Conservation (phyloP, 176 grass and related monocot species). For the Zea mays region DNA sequence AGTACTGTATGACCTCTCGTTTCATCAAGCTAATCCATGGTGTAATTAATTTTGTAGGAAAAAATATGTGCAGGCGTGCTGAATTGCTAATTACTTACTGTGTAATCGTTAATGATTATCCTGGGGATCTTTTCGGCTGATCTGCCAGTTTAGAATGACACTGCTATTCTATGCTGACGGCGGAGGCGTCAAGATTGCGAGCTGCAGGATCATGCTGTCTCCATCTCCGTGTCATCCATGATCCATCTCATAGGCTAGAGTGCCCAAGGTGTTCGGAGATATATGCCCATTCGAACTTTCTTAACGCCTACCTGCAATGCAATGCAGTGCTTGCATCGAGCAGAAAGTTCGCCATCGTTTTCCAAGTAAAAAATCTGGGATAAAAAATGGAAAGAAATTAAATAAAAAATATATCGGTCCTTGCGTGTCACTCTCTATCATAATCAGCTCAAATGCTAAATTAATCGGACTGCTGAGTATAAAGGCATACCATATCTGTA, state of each 20-base stretch:
- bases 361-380: slow-evolving; percentile 4
- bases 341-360: slow-evolving; percentile 28
- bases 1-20: not conserved
- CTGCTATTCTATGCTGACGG: slow-evolving; percentile 9
- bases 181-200: not conserved
- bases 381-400: not conserved
- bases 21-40: not conserved
- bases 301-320: not conserved
- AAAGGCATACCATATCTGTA: not conserved
- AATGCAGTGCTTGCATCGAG: not conserved
- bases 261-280: not conserved
- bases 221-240: not conserved
- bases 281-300: slow-evolving; percentile 3
- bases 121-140: not conserved
- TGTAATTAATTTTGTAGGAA: not conserved
- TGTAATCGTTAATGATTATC: not conserved
- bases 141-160: not conserved
- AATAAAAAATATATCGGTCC: not conserved
- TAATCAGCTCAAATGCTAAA: slow-evolving; percentile 26
- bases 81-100: not conserved
- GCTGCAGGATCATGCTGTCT: not conserved
- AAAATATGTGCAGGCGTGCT: not conserved
- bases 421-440: slow-evolving; percentile 1
- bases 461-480: not conserved
- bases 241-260: not conserved